Conservation (phyloP, 2,329 filamentous ascomycete genomes). For the Periconia sp. region DNA sequence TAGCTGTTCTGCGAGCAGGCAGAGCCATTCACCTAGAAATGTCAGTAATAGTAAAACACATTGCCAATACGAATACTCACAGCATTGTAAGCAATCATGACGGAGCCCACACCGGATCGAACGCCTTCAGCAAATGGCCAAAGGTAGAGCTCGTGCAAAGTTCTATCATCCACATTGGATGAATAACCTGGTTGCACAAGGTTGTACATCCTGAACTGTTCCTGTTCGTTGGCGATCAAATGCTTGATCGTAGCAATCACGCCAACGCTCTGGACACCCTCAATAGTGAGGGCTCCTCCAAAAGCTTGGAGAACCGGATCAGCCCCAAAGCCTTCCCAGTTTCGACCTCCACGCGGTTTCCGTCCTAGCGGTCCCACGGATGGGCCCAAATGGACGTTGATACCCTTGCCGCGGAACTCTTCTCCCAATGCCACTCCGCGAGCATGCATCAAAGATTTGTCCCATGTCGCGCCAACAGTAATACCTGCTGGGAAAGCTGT, state of each 20-base stretch:
- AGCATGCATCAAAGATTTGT: conserved; percentile 70
- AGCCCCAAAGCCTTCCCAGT: conserved; percentile 73
- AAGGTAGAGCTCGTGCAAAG: conserved; percentile 75
- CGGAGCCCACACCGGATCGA: conserved; percentile 72
- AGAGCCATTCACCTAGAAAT: conserved; percentile 45
- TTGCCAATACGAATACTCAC: conserved; percentile 17
- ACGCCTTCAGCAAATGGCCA: conserved; percentile 86
- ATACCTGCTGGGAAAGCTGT: conserved; percentile 81
- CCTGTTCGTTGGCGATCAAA: conserved; percentile 74
- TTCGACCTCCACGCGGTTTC: conserved; percentile 64
- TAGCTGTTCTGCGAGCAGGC: conserved; percentile 75
- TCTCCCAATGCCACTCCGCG: conserved; percentile 69
- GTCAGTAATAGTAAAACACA: conserved; percentile 7
- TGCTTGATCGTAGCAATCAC: conserved; percentile 75
- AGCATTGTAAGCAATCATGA: conserved; percentile 78
- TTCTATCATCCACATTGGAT: conserved; percentile 73
- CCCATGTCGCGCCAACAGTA: conserved; percentile 72
- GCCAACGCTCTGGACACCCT: conserved; percentile 70
- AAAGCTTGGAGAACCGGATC: conserved; percentile 74
- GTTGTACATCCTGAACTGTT: conserved; percentile 51
- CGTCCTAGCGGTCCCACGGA: conserved; percentile 71
- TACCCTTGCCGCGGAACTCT: conserved; percentile 73
- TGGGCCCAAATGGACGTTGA: conserved; percentile 71
- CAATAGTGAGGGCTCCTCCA: conserved; percentile 75
- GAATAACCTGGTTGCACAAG: conserved; percentile 39